These are phyloP conservation scores for Aspergillus hortae DNA, from an alignment of 2,329 filamentous ascomycete species.

Conservation along the genomic window DNA sequence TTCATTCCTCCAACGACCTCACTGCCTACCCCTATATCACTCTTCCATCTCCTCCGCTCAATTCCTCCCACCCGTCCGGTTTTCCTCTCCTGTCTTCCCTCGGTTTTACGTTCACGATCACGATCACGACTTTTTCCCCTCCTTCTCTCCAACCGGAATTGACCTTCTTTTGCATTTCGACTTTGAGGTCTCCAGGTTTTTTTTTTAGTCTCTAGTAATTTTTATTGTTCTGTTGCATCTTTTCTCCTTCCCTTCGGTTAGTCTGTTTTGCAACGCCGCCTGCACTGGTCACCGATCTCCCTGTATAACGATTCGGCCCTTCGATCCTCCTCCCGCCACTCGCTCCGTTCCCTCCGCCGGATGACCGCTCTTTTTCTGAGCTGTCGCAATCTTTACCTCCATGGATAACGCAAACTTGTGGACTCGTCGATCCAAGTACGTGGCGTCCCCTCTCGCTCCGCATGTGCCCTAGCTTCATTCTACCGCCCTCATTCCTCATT, in stretches of 20 bases:
- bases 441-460: constrained; percentile 2
- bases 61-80: background rate
- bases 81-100: background rate
- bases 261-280: background rate
- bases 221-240: constrained; percentile 5
- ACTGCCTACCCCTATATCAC: background rate
- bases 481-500: constrained; percentile 1
- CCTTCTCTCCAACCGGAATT: constrained; percentile 6
- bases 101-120: constrained; percentile 18
- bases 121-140: constrained; percentile 21
- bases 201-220: constrained; percentile 3
- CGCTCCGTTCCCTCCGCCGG: constrained; percentile 19
- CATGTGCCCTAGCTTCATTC: background rate
- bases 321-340: constrained; percentile 17
- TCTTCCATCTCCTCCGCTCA: background rate
- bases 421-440: constrained; percentile 49
- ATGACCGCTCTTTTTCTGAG: constrained; percentile 38
- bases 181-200: constrained; percentile 4
- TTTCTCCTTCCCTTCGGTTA: constrained; percentile 3
- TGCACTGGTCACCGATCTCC: background rate
- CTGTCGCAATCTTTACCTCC: constrained; percentile 32
- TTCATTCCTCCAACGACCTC: background rate
- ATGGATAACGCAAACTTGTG: constrained; percentile 52
- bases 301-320: constrained; percentile 2
- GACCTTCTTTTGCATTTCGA: constrained; percentile 2